Percentiles rank a stretch among this genome's conserved stretches.
phyloP scores from a whole-genome alignment of 2,329 filamentous ascomycete genomes.

The Pseudocercospora macadamiae region DNA sequence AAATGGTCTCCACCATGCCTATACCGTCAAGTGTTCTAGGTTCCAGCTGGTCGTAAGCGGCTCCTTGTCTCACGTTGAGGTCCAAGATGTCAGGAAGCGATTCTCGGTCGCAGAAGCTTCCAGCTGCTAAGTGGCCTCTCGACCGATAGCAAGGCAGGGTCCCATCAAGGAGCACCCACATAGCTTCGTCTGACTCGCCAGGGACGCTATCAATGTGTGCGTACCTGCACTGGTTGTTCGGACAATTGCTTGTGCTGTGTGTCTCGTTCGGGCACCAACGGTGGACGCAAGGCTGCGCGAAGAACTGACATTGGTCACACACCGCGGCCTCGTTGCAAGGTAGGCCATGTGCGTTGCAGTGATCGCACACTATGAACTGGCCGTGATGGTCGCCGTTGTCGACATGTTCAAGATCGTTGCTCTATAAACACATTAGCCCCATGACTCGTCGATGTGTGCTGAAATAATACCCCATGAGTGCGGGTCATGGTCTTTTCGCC shows the following conservation, averaged over 20 bases:
- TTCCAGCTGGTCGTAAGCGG: no score
- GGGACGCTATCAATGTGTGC: not conserved
- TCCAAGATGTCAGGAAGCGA: no score
- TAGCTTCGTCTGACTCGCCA: not conserved
- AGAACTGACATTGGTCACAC: slow-evolving; percentile 17
- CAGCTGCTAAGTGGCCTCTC: no score
- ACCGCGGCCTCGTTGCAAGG: slow-evolving; percentile 22
- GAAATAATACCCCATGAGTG: not conserved
- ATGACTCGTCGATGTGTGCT: not conserved
- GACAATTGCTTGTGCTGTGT: not conserved
- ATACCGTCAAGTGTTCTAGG: no score
- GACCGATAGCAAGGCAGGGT: not conserved
- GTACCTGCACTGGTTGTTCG: not conserved
- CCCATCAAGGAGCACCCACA: not conserved
- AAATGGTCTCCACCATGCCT: no score
- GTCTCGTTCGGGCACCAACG: not conserved
- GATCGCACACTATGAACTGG: slow-evolving; percentile 26
- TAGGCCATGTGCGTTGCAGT: slow-evolving; percentile 17
- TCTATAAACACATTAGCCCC: not conserved
- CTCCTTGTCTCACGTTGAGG: no score
- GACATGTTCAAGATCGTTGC: not conserved
- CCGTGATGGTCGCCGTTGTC: not conserved
- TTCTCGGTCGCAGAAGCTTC: no score
- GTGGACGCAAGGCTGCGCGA: slow-evolving; percentile 16
- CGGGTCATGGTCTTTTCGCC: not conserved